Conservation (phyloP, 257 asterid genomes). For the Nicotiana obtusifolia region DNA sequence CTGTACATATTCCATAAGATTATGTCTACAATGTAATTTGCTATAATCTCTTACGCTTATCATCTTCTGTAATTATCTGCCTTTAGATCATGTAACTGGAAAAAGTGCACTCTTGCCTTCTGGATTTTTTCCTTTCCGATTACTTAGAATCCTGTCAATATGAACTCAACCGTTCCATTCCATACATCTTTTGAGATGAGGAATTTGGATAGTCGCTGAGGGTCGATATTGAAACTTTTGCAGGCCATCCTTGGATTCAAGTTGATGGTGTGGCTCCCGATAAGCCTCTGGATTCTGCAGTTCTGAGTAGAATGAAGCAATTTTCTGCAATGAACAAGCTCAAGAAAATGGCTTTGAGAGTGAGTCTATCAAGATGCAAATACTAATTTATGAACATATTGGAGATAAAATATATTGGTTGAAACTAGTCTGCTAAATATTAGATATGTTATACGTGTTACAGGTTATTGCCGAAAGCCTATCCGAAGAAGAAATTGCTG, state of each 20-base stretch:
- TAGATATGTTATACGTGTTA: background rate
- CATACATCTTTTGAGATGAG: background rate
- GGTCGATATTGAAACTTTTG: conserved; percentile 12
- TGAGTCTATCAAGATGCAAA: conserved; percentile 22
- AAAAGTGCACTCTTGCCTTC: background rate
- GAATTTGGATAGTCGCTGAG: background rate
- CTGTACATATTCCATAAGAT: background rate
- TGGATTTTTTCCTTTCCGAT: background rate
- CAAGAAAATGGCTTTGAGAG: conserved; percentile 96
- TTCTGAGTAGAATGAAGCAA: conserved; percentile 86
- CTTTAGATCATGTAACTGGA: background rate
- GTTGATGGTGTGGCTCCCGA: conserved; percentile 94
- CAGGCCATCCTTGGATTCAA: conserved; percentile 99
- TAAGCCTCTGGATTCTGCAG: conserved; percentile 94
- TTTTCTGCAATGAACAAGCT: conserved; percentile 94
- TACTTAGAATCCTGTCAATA: background rate
- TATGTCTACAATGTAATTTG: background rate
- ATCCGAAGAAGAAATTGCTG: conserved; percentile 94
- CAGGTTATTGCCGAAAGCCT: conserved; percentile 85
- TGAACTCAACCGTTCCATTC: background rate
- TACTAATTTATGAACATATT: background rate
- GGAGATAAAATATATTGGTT: background rate
- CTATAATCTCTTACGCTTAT: background rate
- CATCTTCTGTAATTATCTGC: background rate
- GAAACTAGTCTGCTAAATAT: background rate